phyloP scores from a whole-genome alignment of 495 filamentous ascomycete species.

The Lophiotrema nucula region DNA sequence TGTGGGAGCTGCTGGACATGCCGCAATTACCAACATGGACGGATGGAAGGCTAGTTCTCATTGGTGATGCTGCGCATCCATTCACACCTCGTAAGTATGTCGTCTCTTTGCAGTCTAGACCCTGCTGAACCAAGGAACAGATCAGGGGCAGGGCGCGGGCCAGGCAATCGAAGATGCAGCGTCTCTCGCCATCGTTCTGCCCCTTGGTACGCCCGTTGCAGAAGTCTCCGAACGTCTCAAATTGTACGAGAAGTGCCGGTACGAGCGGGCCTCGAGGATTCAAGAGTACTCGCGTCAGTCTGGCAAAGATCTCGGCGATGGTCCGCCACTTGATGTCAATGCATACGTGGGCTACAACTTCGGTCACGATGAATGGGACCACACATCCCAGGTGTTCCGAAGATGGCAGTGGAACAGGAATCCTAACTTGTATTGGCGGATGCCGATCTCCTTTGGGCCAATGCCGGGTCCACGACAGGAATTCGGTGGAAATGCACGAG shows the following conservation, averaged over 20 bases:
- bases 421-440: constrained; percentile 49
- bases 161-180: constrained; percentile 56
- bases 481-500: constrained; percentile 33
- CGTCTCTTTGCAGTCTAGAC: neutral
- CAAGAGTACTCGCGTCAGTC: constrained; percentile 53
- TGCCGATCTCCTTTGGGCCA: constrained; percentile 58
- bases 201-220: constrained; percentile 39
- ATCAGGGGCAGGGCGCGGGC: constrained; percentile 43
- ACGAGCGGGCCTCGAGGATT: constrained; percentile 53
- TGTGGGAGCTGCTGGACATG: constrained; percentile 63
- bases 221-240: constrained; percentile 51
- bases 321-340: constrained; percentile 17
- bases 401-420: constrained; percentile 50
- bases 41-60: constrained; percentile 48
- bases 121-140: constrained; percentile 21
- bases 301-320: constrained; percentile 45
- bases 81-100: constrained; percentile 49
- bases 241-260: constrained; percentile 55
- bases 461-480: constrained; percentile 55
- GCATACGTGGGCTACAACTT: constrained; percentile 52
- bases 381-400: constrained; percentile 51
- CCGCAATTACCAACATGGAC: constrained; percentile 54
- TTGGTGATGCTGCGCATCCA: constrained; percentile 66
- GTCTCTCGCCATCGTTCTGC: constrained; percentile 53
- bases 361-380: constrained; percentile 59